These are phyloP conservation scores for Alternaria tenuissima DNA, from an alignment of 2,329 filamentous ascomycete genomes.

Conservation along the genomic window DNA sequence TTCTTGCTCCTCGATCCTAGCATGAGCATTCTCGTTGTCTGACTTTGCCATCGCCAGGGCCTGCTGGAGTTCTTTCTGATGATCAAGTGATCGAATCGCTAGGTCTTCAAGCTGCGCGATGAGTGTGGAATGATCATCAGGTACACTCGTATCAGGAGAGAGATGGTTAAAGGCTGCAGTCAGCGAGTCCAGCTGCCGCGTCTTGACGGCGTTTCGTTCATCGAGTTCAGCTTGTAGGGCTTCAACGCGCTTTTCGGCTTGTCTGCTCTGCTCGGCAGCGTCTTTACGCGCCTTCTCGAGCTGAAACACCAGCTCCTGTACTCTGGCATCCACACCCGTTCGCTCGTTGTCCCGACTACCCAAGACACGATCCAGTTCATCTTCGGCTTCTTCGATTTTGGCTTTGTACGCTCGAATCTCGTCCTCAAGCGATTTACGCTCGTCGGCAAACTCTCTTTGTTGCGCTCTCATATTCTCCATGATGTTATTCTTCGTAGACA, in stretches of 20 bases:
- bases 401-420: conserved; percentile 80
- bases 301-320: conserved; percentile 74
- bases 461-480: conserved; percentile 94
- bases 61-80: conserved; percentile 56
- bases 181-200: conserved; percentile 41
- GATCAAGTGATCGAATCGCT: conserved; percentile 52
- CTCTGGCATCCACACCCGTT: conserved; percentile 71
- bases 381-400: conserved; percentile 86
- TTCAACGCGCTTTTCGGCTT: conserved; percentile 49
- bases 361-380: conserved; percentile 85
- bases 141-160: conserved; percentile 43
- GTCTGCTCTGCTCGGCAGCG: conserved; percentile 60
- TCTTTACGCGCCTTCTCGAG: conserved; percentile 67
- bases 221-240: conserved; percentile 68
- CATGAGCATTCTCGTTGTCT: conserved; percentile 55
- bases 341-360: conserved; percentile 86
- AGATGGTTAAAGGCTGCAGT: conserved; percentile 50
- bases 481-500: conserved; percentile 91
- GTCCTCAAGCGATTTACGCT: conserved; percentile 81
- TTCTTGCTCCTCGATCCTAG: conserved; percentile 52
- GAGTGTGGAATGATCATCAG: conserved; percentile 51
- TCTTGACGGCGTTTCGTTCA: conserved; percentile 55
- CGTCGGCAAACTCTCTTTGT: conserved; percentile 85
- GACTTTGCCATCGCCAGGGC: conserved; percentile 57
- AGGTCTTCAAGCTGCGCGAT: conserved; percentile 56